Conservation (phyloP, 2,329 filamentous ascomycete species). For the Ampelomyces quisqualis region DNA sequence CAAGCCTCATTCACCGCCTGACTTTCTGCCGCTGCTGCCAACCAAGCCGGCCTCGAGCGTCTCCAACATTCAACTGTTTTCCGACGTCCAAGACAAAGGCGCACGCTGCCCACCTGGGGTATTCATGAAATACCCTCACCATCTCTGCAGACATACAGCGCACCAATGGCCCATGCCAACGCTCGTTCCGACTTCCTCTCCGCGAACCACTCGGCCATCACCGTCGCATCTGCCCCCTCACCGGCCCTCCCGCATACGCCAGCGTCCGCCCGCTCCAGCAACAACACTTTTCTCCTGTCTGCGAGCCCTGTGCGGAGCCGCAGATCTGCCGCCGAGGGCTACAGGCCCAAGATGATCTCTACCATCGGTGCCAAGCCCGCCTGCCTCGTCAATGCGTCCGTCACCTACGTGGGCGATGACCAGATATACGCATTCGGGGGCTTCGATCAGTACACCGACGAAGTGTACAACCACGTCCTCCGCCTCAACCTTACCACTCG, state of each 20-base stretch:
- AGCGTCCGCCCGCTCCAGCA: slow-evolving; percentile 58
- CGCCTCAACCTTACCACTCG: slow-evolving; percentile 81
- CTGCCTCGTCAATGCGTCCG: slow-evolving; percentile 94
- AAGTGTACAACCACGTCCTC: slow-evolving; percentile 97
- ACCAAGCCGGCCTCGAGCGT: slow-evolving; percentile 16
- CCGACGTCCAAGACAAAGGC: slow-evolving; percentile 21
- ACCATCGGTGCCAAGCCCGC: slow-evolving; percentile 69
- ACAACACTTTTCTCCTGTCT: slow-evolving; percentile 89
- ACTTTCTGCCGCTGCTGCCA: slow-evolving; percentile 11
- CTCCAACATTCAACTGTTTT: slow-evolving; percentile 29
- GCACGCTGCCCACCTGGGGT: slow-evolving; percentile 20
- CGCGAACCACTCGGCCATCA: slow-evolving; percentile 23
- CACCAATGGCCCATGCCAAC: slow-evolving; percentile 35
- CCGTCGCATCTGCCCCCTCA: slow-evolving; percentile 39
- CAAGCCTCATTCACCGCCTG: slow-evolving; percentile 10
- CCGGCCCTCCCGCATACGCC: slow-evolving; percentile 50
- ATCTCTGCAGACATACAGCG: slow-evolving; percentile 9
- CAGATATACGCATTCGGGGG: slow-evolving; percentile 98
- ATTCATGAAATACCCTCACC: slow-evolving; percentile 14
- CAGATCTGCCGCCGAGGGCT: slow-evolving; percentile 65
- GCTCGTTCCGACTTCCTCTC: slow-evolving; percentile 23
- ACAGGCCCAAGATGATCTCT: slow-evolving; percentile 76
- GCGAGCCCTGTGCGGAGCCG: slow-evolving; percentile 61
- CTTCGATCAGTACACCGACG: slow-evolving; percentile 98
- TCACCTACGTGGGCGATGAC: slow-evolving; percentile 98